Base-by-base conservation (phyloP, 2,329 filamentous ascomycete species). In the Colletotrichum costaricense region DNA sequence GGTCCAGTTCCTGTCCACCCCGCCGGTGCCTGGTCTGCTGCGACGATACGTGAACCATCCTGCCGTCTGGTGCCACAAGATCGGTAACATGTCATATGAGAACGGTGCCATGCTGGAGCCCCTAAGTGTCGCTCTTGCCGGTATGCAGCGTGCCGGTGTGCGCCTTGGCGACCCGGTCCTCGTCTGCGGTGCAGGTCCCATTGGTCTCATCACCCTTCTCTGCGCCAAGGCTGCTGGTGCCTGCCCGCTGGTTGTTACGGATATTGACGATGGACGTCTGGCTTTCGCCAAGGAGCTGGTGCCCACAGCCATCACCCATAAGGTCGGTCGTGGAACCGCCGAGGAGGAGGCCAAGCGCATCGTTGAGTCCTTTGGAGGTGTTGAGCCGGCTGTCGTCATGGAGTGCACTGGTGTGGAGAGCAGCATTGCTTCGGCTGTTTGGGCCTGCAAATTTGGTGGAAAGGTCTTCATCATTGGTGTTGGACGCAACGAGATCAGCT, bases 401-500 rank as follows among this genome's bases (percentile, higher is more conserved):
- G 96, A 98, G 84, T 98, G 96, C 87, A 98, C 97, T 0, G 97
- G 97, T 63, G 95, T 98, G 19, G 95, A 98, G 87, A 94, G 92
- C 84, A 95, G 93, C 82, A 93, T 98, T 79, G 91, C 91, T 6
- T 89, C 94, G 33, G 95, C 95, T 66, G 96, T 98, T 81, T 97
- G 95, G 89, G 92, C 94, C 11, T 91, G 93, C 81, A 97, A 96
- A 85, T 98, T 98, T 79, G 97, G 96, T 76, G 96, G 97, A 78
- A 98, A 97, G 85, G 96, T 98, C 67, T 98, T 98, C 81, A 93
- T 98, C 76, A 97, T 98, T 76, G 96, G 96, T 54, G 95, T 98
- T 3, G 97, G 96, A 77, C 96, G 94, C 88, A 95, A 97, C 82
- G 94, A 98, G 87, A 97, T 98, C 87, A 95, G 91, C 84, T 93